Conservation (phyloP, 805 yeast genomes). For the Saturnispora mendoncae region DNA sequence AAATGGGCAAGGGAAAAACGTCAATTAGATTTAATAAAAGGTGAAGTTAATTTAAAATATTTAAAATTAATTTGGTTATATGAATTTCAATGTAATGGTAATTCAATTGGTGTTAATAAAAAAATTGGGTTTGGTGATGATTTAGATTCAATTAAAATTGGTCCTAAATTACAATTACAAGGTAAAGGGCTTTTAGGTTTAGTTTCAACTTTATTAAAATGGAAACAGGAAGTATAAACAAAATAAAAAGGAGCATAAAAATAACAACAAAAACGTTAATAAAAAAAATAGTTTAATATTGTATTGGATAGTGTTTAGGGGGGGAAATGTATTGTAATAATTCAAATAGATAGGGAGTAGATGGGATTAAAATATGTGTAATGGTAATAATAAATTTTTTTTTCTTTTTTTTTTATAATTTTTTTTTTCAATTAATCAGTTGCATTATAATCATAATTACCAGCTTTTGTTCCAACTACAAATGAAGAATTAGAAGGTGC, state of each 20-base stretch:
- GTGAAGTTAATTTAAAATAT: not conserved
- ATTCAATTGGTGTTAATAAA: not conserved
- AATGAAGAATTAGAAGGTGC: conserved; percentile 23
- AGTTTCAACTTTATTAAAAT: not conserved
- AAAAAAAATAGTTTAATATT: not conserved
- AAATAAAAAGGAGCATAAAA: not conserved
- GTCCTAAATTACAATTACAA: not conserved
- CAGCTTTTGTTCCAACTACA: conserved; percentile 31
- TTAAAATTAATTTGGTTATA: not conserved
- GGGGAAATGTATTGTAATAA: no score
- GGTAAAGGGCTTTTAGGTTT: conserved; percentile 7
- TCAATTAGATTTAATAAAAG: not conserved
- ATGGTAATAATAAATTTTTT: no score
- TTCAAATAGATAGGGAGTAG: no score
- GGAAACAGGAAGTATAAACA: not conserved
- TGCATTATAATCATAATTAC: conserved; percentile 29
- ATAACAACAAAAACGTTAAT: not conserved
- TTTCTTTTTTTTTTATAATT: not conserved
- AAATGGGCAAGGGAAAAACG: not conserved
- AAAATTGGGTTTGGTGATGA: conserved; percentile 7
- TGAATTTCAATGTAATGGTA: not conserved
- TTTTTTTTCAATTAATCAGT: conserved; percentile 18
- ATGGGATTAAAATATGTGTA: no score
- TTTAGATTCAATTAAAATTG: not conserved
- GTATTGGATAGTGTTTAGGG: no score